Evolutionary conservation across 345 rosid genomes (phyloP).

Genomic region (Cardamine chenopodiifolia): DNA sequence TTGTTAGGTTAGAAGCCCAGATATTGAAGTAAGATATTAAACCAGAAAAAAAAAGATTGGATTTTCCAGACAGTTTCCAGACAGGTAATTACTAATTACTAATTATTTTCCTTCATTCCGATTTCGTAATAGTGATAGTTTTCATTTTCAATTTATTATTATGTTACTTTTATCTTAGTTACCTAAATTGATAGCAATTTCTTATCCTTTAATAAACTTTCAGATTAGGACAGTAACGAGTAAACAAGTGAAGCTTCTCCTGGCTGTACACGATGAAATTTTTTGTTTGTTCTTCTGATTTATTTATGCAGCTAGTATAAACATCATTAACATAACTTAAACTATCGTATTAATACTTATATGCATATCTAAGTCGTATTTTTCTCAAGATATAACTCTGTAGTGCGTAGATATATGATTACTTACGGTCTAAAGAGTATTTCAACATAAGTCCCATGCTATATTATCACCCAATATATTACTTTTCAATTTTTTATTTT

Average conservation of each 20-base stretch:
- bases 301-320: neutral
- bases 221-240: slow-evolving; percentile 63
- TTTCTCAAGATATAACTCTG: neutral
- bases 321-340: neutral
- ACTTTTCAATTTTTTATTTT: neutral
- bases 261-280: slow-evolving; percentile 80
- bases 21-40: neutral
- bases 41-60: too few species aligned
- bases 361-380: neutral
- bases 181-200: neutral
- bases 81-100: slow-evolving; percentile 47
- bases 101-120: neutral
- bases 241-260: slow-evolving; percentile 62
- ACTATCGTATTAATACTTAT: neutral
- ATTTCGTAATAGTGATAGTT: neutral
- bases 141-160: neutral
- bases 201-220: slow-evolving; percentile 4
- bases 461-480: neutral
- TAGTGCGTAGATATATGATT: neutral
- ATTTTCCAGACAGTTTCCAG: slow-evolving; percentile 52
- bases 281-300: neutral
- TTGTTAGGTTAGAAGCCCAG: neutral
- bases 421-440: neutral
- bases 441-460: neutral
- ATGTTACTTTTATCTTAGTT: too few species aligned